Conservation (phyloP, 2,329 filamentous ascomycete species). For the Colletotrichum sp. region DNA sequence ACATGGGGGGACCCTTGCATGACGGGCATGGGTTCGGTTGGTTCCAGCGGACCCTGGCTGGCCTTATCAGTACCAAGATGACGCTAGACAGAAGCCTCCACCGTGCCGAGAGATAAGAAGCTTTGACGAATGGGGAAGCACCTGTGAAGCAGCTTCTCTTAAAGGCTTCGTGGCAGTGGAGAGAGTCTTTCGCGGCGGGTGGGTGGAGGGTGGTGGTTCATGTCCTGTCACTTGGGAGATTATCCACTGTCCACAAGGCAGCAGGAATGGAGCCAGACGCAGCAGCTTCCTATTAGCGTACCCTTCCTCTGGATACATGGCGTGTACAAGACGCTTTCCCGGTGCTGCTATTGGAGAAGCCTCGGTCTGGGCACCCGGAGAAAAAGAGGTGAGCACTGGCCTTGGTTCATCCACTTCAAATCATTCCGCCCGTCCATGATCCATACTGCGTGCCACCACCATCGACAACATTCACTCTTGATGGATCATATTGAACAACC, state of each 20-base stretch:
- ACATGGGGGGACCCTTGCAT: background rate
- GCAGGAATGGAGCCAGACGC: background rate
- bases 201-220: background rate
- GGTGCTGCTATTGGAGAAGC: background rate
- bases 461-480: background rate
- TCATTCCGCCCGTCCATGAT: background rate
- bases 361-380: background rate
- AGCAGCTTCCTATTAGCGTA: background rate
- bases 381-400: background rate
- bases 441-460: background rate
- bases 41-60: background rate
- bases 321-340: background rate
- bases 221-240: background rate
- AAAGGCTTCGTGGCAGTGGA: background rate
- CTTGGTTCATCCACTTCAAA: background rate
- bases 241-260: background rate
- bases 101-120: constrained; percentile 21
- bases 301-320: background rate
- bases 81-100: background rate
- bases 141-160: constrained; percentile 4
- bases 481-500: background rate
- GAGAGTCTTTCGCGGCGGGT: background rate
- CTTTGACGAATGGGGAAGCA: background rate
- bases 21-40: background rate
- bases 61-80: constrained; percentile 22